These are phyloP conservation scores for Nothophaeocryptopus gaeumannii DNA, from an alignment of 2,329 filamentous ascomycete species.

Conservation along the genomic window DNA sequence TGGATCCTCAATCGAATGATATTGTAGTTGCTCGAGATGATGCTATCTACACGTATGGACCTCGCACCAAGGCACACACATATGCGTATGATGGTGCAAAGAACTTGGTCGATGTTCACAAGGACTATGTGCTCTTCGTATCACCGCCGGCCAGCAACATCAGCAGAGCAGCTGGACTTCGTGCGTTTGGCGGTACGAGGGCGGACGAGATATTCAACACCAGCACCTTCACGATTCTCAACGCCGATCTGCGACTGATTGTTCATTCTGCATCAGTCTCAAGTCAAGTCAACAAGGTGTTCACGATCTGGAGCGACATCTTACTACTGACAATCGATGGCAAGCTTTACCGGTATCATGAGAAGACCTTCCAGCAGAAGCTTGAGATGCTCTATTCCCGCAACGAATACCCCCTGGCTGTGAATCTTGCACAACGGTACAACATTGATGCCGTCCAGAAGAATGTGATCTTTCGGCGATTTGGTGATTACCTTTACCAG, in stretches of 20 bases:
- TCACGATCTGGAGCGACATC: constrained; percentile 86
- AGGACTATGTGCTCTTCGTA: constrained; percentile 82
- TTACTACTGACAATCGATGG: constrained; percentile 90
- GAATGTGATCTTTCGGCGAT: constrained; percentile 87
- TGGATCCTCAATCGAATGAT: constrained; percentile 75
- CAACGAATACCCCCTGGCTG: constrained; percentile 86
- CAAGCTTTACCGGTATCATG: constrained; percentile 85
- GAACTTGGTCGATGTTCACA: constrained; percentile 72
- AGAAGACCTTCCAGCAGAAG: constrained; percentile 85
- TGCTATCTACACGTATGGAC: constrained; percentile 89
- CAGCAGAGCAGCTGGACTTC: constrained; percentile 59
- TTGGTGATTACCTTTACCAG: constrained; percentile 90
- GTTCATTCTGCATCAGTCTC: constrained; percentile 84
- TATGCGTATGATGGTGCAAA: constrained; percentile 92
- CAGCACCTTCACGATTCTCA: constrained; percentile 85
- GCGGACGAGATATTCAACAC: constrained; percentile 80
- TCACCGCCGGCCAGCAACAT: constrained; percentile 67
- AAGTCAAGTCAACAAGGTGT: constrained; percentile 73
- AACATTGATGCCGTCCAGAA: constrained; percentile 77
- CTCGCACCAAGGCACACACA: constrained; percentile 79
- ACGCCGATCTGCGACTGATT: constrained; percentile 85
- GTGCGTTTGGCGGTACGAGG: constrained; percentile 69
- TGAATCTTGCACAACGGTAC: constrained; percentile 86
- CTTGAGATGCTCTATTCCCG: constrained; percentile 91
- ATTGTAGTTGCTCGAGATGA: constrained; percentile 92